Evolutionary conservation across 2,329 filamentous ascomycete species (phyloP).

Genomic region (Penicillium occitanis): DNA sequence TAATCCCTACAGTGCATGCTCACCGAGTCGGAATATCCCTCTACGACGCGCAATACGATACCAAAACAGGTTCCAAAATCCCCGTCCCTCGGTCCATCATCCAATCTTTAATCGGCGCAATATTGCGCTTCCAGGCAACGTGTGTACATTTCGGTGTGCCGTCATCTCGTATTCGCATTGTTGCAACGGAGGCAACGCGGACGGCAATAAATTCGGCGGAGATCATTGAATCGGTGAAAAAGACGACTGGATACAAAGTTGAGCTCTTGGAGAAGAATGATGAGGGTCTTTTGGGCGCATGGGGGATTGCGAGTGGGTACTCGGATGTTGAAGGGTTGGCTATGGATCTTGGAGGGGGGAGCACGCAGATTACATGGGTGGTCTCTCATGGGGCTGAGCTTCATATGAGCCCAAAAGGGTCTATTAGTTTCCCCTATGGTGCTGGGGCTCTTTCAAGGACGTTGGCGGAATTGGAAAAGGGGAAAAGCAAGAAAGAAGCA

Average conservation of each 20-base stretch:
- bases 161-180: slow-evolving; percentile 62
- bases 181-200: slow-evolving; percentile 87
- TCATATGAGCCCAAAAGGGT: slow-evolving; percentile 53
- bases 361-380: slow-evolving; percentile 69
- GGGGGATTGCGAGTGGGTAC: slow-evolving; percentile 77
- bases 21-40: slow-evolving; percentile 78
- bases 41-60: slow-evolving; percentile 70
- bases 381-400: slow-evolving; percentile 52
- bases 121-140: slow-evolving; percentile 69
- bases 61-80: slow-evolving; percentile 38
- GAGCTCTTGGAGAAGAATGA: slow-evolving; percentile 74
- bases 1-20: slow-evolving; percentile 74
- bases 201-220: slow-evolving; percentile 70
- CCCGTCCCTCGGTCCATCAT: slow-evolving; percentile 63
- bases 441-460: slow-evolving; percentile 61
- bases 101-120: slow-evolving; percentile 60
- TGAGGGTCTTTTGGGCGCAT: slow-evolving; percentile 78
- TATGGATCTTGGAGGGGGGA: slow-evolving; percentile 80
- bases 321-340: slow-evolving; percentile 70
- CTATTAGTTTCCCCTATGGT: slow-evolving; percentile 68
- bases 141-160: slow-evolving; percentile 70
- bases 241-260: slow-evolving; percentile 65
- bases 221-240: slow-evolving; percentile 65
- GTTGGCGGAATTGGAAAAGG: slow-evolving; percentile 46
- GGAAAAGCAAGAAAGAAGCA: slow-evolving; percentile 42